A percentile compares a stretch with the other conserved stretches of the same genome.
These are phyloP conservation scores for Angophora floribunda DNA, from an alignment of 345 rosid species.

Conservation along the genomic window DNA sequence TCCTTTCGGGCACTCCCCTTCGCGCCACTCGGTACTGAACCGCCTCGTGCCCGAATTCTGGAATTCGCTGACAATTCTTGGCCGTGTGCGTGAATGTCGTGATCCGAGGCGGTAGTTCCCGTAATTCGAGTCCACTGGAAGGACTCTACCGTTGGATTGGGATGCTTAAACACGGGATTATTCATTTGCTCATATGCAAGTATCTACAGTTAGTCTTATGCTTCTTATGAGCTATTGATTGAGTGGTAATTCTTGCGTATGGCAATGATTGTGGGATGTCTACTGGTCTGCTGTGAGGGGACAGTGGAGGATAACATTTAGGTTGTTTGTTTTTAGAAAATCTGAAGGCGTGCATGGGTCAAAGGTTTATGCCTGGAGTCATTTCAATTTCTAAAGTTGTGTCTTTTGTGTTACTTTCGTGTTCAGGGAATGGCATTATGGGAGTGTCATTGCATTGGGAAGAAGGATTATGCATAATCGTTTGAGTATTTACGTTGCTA, in stretches of 20 bases:
- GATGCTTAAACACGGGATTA: not conserved
- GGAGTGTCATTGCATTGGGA: not conserved
- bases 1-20: not conserved
- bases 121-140: not conserved
- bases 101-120: not conserved
- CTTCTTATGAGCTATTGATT: not conserved
- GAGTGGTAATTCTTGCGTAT: not conserved
- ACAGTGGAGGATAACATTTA: not conserved
- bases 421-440: not conserved
- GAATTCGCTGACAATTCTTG: not conserved
- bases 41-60: not conserved
- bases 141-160: not conserved
- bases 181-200: not conserved
- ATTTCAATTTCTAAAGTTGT: not conserved
- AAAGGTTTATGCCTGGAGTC: not conserved
- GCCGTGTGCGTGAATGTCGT: not conserved
- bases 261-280: not conserved
- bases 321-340: not conserved
- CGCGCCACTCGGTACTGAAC: not conserved
- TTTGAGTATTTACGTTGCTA: not conserved
- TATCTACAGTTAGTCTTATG: not conserved
- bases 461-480: not conserved
- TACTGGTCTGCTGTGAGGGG: not conserved
- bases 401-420: not conserved
- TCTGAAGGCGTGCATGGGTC: not conserved